A percentile compares a stretch with the other conserved stretches of the same genome.
Evolutionary conservation across 768 basidiomycete genomes (phyloP).

Genomic region (Termitomyces sp.): DNA sequence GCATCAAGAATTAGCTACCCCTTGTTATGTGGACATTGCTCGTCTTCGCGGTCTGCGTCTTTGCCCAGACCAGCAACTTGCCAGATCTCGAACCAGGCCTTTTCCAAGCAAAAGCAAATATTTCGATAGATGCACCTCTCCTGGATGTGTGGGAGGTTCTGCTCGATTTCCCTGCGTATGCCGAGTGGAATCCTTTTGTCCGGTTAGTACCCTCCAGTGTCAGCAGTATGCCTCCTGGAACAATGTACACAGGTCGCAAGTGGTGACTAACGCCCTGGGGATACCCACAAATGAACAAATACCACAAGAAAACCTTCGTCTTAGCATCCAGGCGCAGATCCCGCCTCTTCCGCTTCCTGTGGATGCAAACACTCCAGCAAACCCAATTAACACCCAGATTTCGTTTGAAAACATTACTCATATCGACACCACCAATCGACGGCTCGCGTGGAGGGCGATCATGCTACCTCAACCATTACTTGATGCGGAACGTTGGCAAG

Average conservation of each 20-base stretch:
- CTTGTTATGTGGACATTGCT: background rate
- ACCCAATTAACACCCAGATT: conserved; percentile 18
- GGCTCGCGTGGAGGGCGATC: conserved; percentile 22
- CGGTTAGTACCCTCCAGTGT: conserved; percentile 11
- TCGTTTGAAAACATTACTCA: conserved; percentile 26
- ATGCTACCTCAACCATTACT: conserved; percentile 20
- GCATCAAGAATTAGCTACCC: background rate
- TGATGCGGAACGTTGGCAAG: conserved; percentile 21
- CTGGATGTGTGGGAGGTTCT: conserved; percentile 43
- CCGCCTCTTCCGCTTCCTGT: conserved; percentile 25
- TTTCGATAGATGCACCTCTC: conserved; percentile 43
- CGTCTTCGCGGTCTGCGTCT: background rate
- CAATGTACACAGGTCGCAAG: conserved; percentile 14
- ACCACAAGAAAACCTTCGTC: conserved; percentile 14
- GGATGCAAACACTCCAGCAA: conserved; percentile 18
- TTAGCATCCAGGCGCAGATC: conserved; percentile 24
- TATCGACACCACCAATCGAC: conserved; percentile 16
- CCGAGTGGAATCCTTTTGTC: conserved; percentile 41
- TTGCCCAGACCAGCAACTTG: conserved; percentile 14
- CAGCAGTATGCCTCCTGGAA: background rate
- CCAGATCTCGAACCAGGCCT: conserved; percentile 26
- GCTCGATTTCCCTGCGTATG: conserved; percentile 45
- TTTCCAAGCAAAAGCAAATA: conserved; percentile 28
- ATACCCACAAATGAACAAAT: conserved; percentile 19
- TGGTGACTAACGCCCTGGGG: conserved; percentile 18